Evolutionary conservation across 768 basidiomycete species (phyloP).

Genomic region (Lyophyllum atratum): DNA sequence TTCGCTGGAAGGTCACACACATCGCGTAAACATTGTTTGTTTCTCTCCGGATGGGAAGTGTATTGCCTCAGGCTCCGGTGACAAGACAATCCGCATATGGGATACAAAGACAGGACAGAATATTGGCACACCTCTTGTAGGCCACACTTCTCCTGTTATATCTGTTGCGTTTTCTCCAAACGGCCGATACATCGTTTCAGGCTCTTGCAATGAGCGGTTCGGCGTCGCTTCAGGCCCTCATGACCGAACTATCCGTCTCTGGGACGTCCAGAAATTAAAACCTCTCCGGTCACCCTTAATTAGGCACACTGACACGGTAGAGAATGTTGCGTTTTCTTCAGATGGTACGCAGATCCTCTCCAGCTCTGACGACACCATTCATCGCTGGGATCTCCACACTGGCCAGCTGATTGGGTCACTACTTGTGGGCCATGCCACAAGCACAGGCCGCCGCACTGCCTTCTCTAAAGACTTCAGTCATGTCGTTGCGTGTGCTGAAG

Average conservation of each 20-base stretch:
- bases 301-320: neutral
- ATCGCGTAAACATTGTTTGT: constrained; percentile 9
- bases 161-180: constrained; percentile 7
- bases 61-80: constrained; percentile 5
- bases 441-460: neutral
- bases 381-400: neutral
- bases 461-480: neutral
- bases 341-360: neutral
- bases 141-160: neutral
- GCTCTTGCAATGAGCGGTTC: neutral
- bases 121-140: neutral
- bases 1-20: constrained; percentile 6
- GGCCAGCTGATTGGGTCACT: neutral
- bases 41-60: constrained; percentile 19
- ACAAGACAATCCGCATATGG: constrained; percentile 9
- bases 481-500: neutral
- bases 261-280: neutral
- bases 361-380: neutral
- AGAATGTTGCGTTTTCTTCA: neutral
- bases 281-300: neutral
- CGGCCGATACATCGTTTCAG: neutral
- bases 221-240: neutral
- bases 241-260: neutral
- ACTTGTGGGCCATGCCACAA: neutral
- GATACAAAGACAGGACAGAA: neutral